Evolutionary conservation across 202 grass and related monocot species (phyloP), one percentile per base, ranked within the genome.

Genomic region (Elaeis oleifera): DNA sequence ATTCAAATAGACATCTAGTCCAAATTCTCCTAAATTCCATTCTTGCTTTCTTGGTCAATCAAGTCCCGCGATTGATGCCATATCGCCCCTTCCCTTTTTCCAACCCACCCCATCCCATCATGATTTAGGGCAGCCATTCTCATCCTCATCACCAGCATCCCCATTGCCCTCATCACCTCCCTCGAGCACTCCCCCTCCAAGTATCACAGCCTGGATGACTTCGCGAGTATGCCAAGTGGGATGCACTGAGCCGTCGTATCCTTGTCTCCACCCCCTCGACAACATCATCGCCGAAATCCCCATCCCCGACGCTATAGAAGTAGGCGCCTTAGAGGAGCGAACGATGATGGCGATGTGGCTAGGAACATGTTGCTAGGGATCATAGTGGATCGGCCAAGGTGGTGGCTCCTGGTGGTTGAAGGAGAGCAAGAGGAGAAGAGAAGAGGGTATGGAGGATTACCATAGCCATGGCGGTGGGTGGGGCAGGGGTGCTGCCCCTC

Each of bases 161-260:
- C 32, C 64, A 49, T 91, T 58, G 78, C 87, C 19, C 64, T 97
- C 18, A 62, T 72, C 50, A 25, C 36, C 18, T 72, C 70, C 74
- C 84, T 85, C 49, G 87, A 88, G 70, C 61, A 67, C 76, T 70
- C 90, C 23, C 56, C 74, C 32, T 31, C 64, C 17, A 68, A 70
- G 6, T 91, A 91, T 64, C 50, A 53, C 39, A 77, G 81, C 29
- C 18, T 15, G 68, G 80, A 32, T 96, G 92, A 87, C 0, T 83
- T 64, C 87, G 79, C 64, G 87, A 96, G 79, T 96, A 87, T 79
- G 84, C 87, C 81, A 96, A 96, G 79, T 96, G 87, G 92, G 92
- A 96, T 68, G 63, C 81, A 5, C 59, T 78, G 7, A 68, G 73
- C 27, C 69, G 59, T 20, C 66, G 81, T 29, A 89, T 96, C 79